Evolutionary conservation across 2,329 filamentous ascomycete species (phyloP).

Genomic region (Aaosphaeria arxii): DNA sequence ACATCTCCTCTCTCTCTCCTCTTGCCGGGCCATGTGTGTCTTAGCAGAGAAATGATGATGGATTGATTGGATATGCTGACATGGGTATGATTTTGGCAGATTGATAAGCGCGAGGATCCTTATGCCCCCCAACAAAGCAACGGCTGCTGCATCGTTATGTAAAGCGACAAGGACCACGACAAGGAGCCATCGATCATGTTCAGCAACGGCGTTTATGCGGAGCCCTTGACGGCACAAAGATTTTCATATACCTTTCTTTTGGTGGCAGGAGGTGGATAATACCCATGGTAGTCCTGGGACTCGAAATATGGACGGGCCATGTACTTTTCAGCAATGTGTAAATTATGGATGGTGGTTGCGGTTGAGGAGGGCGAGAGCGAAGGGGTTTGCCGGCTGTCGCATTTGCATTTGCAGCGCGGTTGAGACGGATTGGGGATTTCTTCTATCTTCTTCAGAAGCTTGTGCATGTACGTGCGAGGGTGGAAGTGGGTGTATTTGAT

Average conservation of each 20-base stretch:
- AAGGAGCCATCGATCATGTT: constrained; percentile 32
- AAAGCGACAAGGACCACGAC: constrained; percentile 24
- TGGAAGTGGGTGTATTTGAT: constrained; percentile 21
- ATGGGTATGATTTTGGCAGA: constrained; percentile 42
- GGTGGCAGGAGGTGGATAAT: constrained; percentile 28
- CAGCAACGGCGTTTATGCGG: constrained; percentile 38
- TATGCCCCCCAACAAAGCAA: constrained; percentile 92
- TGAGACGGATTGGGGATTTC: constrained; percentile 10
- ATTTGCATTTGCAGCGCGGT: constrained; percentile 29
- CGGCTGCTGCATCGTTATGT: constrained; percentile 97
- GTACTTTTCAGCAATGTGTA: constrained; percentile 40
- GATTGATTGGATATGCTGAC: constrained; percentile 14
- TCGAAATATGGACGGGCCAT: constrained; percentile 28
- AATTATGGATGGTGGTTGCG: constrained; percentile 32
- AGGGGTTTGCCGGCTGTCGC: too few relatives aligned
- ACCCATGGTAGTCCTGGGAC: constrained; percentile 34
- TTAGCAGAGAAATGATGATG: not conserved
- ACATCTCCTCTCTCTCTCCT: not conserved
- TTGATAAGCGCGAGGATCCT: constrained; percentile 95
- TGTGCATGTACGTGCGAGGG: not conserved
- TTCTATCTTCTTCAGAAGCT: not conserved
- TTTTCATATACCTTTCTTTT: constrained; percentile 30
- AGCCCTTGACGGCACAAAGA: constrained; percentile 33
- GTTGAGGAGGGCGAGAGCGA: not conserved
- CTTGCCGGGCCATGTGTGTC: not conserved